Evolutionary conservation across 1,139 yeast species (phyloP).

Genomic region (Sugiyamaella novakii): DNA sequence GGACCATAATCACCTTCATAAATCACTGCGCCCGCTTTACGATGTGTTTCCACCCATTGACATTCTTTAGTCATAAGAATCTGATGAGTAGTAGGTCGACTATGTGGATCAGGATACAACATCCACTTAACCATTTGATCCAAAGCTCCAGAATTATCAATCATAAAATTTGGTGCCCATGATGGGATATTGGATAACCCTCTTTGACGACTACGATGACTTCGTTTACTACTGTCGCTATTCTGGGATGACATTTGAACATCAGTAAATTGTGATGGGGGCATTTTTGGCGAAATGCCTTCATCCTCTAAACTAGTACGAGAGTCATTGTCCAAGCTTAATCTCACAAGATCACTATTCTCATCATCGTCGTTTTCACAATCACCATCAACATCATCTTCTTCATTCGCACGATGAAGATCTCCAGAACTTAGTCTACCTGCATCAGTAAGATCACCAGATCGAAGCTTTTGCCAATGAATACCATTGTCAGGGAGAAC

Average conservation of each 20-base stretch:
- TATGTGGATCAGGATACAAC: slow-evolving; percentile 84
- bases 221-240: slow-evolving; percentile 14
- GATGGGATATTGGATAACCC: slow-evolving; percentile 49
- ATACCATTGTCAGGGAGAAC: slow-evolving; percentile 94
- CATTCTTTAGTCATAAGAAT: slow-evolving; percentile 73
- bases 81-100: slow-evolving; percentile 75
- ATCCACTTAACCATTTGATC: slow-evolving; percentile 84
- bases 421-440: slow-evolving; percentile 80
- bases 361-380: slow-evolving; percentile 6
- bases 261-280: slow-evolving; percentile 9
- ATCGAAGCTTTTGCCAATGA: slow-evolving; percentile 93
- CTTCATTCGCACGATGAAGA: slow-evolving; percentile 35
- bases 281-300: slow-evolving; percentile 9
- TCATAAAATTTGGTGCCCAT: slow-evolving; percentile 86
- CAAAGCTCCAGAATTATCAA: slow-evolving; percentile 70
- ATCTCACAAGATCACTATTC: slow-evolving; percentile 7
- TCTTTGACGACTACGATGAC: not conserved
- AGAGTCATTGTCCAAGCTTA: slow-evolving; percentile 12
- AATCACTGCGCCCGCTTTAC: slow-evolving; percentile 93
- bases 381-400: slow-evolving; percentile 27
- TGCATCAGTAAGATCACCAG: slow-evolving; percentile 95
- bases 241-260: not conserved
- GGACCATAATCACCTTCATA: slow-evolving; percentile 98
- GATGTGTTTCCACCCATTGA: slow-evolving; percentile 71
- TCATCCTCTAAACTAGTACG: slow-evolving; percentile 13